Conservation (phyloP, 2,329 filamentous ascomycete species). For the Emericellopsis cladophorae region DNA sequence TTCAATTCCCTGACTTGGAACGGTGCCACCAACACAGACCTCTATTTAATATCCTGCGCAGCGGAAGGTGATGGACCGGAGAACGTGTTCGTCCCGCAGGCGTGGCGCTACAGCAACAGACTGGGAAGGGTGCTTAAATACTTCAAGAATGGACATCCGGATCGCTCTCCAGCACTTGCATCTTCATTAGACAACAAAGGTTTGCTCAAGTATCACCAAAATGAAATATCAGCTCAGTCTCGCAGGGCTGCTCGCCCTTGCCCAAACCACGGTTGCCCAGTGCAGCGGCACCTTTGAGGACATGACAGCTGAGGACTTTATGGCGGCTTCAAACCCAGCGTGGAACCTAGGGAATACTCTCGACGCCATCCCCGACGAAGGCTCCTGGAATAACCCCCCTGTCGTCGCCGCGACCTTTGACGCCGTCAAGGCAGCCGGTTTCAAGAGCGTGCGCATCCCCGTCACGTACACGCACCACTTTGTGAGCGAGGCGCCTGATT, state of each 20-base stretch:
- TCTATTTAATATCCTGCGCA: not conserved
- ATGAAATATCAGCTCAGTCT: not conserved
- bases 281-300: conserved; percentile 3
- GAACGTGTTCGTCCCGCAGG: not conserved
- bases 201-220: not conserved
- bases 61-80: not conserved
- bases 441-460: conserved; percentile 45
- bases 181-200: not conserved
- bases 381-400: conserved; percentile 44
- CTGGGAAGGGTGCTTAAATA: no score
- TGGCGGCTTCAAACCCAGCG: conserved; percentile 37
- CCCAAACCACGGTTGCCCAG: not conserved
- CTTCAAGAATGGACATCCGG: not conserved
- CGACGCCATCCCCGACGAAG: conserved; percentile 41
- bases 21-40: no score
- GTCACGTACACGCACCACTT: conserved; percentile 48
- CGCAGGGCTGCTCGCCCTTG: not conserved
- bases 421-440: conserved; percentile 37
- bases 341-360: conserved; percentile 52
- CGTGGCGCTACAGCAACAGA: not conserved
- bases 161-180: not conserved
- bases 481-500: conserved; percentile 32
- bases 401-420: conserved; percentile 36
- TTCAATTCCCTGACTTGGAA: no score
- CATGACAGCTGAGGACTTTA: conserved; percentile 29